Evolutionary conservation across 2,329 filamentous ascomycete genomes (phyloP), one percentile per base, ranked within the genome.

Genomic region (Pseudophaeomoniella oleicola): DNA sequence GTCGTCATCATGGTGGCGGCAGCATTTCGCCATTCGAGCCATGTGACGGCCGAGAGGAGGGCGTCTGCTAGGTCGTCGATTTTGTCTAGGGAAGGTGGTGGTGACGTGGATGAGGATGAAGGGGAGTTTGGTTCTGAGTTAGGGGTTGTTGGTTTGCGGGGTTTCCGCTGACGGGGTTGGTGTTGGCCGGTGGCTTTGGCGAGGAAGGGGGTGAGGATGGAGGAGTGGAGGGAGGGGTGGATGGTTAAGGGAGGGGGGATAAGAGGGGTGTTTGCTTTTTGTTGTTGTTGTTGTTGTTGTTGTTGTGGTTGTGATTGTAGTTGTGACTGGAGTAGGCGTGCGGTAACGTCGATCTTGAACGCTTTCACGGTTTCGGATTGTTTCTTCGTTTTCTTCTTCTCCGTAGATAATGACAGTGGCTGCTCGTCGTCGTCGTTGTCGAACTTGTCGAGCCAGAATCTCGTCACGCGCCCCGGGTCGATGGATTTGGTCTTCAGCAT

Each of bases 11-110:
- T n/a, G n/a, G n/a, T n/a, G n/a, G 6, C n/a, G 22, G 22, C 22
- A 9, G 22, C 22, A 9, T 45, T 41, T 50, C 85, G 73, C 84
- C 84, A 92, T 41, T 75, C 67, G 27, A 84, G 56, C 75, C 81
- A 88, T 2, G 81, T 77, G 40, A 84, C 65, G 2, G 76, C 84
- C 54, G 92, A 84, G 37, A 90, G 53, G 16, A 90, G 59, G 51
- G 78, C 81, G 59, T 92, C 84, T 0, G 83, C 80, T 35, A 92
- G 58, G 59, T 92, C 84, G 55, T 92, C 84, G 37, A 88, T 55
- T 56, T 90, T 90, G n/a, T 47, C 48, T 15, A 50, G 31, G n/a
- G 44, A 41, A 36, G 34, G 29, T 2, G 16, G 32, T n/a, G n/a
- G n/a, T n/a, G n/a, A n/a, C n/a, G n/a, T n/a, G 16, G n/a, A 4